These are phyloP conservation scores for Solanum chiquidenum DNA, from an alignment of 257 asterid species.

Conservation along the genomic window DNA sequence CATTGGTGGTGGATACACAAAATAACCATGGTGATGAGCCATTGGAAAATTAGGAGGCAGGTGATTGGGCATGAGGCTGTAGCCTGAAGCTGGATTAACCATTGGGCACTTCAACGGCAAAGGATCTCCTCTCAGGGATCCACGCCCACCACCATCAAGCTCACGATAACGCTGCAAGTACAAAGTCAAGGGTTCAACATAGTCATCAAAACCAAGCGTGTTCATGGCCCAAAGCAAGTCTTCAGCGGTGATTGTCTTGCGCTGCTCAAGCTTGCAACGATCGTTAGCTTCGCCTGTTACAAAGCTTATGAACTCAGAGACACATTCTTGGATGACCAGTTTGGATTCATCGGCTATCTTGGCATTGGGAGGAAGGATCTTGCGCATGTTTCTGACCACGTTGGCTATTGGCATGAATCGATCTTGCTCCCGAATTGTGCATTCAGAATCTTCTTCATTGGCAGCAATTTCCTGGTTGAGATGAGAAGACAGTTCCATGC, in stretches of 20 bases:
- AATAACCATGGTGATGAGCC: constrained; percentile 43
- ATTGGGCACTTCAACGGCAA: constrained; percentile 30
- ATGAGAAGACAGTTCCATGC: constrained; percentile 34
- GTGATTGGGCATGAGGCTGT: constrained; percentile 12
- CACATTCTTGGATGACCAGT: constrained; percentile 87
- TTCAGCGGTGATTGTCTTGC: constrained; percentile 94
- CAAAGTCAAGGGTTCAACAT: constrained; percentile 77
- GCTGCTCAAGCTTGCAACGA: constrained; percentile 89
- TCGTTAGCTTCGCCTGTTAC: constrained; percentile 93
- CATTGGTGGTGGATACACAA: constrained; percentile 31
- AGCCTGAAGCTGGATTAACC: constrained; percentile 26
- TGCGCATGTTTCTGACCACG: constrained; percentile 85
- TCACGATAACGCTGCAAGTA: constrained; percentile 83
- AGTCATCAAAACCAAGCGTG: constrained; percentile 90
- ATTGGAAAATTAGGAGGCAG: constrained; percentile 15
- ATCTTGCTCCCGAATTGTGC: constrained; percentile 85
- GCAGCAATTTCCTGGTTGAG: neutral
- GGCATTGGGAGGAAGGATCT: constrained; percentile 78
- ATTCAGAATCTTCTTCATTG: constrained; percentile 22
- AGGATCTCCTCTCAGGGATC: constrained; percentile 51
- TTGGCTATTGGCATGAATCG: constrained; percentile 96
- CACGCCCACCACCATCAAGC: constrained; percentile 68
- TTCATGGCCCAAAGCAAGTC: constrained; percentile 98
- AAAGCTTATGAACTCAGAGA: constrained; percentile 88
- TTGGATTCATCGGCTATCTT: constrained; percentile 91